Percentiles rank a stretch among this genome's conserved stretches.
Evolutionary conservation across 2,329 filamentous ascomycete genomes (phyloP).

Genomic region (Sclerotinia nivalis): DNA sequence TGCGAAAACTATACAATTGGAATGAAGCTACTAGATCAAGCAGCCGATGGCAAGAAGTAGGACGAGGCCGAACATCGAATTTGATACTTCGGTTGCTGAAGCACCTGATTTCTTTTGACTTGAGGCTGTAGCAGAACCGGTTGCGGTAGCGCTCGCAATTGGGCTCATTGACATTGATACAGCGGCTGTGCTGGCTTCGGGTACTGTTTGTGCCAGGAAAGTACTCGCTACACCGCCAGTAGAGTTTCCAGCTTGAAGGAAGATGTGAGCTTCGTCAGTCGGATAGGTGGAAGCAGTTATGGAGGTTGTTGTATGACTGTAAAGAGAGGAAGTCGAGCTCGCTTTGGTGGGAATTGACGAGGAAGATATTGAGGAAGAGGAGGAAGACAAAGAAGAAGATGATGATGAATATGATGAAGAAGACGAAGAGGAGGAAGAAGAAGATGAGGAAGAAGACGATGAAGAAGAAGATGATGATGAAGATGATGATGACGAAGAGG

Average conservation of each 20-base stretch:
- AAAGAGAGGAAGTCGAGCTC: conserved; percentile 20
- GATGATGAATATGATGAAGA: not conserved
- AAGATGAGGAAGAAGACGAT: conserved; percentile 28
- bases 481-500: conserved; percentile 22
- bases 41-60: conserved; percentile 15
- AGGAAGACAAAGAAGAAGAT: not conserved
- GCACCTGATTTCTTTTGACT: conserved; percentile 18
- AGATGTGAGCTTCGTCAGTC: conserved; percentile 32
- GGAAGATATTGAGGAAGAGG: conserved; percentile 24
- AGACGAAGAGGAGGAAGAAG: conserved; percentile 29
- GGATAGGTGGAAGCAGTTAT: conserved; percentile 25
- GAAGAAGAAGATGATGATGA: conserved; percentile 29
- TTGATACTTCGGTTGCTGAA: conserved; percentile 11
- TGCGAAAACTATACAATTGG: not conserved
- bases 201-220: not conserved
- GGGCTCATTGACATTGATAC: not conserved
- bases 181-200: not conserved
- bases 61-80: conserved; percentile 16
- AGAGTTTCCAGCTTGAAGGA: conserved; percentile 34
- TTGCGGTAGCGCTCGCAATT: conserved; percentile 6
- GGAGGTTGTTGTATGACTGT: conserved; percentile 26
- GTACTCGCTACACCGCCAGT: conserved; percentile 17
- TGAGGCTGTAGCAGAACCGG: conserved; percentile 7
- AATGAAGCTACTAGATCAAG: conserved; percentile 8
- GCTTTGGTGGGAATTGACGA: conserved; percentile 16